Conservation (phyloP, 495 filamentous ascomycete genomes). For the Saxophila tyrrhenica region DNA sequence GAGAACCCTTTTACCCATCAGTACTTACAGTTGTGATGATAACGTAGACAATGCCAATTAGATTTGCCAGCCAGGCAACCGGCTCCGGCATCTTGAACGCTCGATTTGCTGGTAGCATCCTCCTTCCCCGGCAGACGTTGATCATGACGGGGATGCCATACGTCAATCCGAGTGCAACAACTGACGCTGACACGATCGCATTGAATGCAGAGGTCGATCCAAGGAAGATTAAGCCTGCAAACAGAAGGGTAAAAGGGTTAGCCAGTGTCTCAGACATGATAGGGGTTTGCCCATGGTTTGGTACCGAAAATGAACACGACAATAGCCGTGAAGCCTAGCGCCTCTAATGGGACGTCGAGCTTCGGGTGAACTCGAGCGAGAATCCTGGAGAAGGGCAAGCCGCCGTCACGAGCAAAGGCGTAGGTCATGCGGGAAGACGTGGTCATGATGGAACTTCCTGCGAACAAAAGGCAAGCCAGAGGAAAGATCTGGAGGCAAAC, state of each 20-base stretch:
- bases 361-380: slow-evolving; percentile 53
- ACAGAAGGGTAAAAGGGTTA: too few relatives aligned
- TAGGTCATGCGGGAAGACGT: slow-evolving; percentile 68
- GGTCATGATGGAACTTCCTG: slow-evolving; percentile 60
- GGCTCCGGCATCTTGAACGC: slow-evolving; percentile 47
- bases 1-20: too few relatives aligned
- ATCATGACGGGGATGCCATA: slow-evolving; percentile 64
- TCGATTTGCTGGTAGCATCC: slow-evolving; percentile 48
- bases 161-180: slow-evolving; percentile 58
- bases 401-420: slow-evolving; percentile 62
- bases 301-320: slow-evolving; percentile 62
- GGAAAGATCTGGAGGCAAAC: slow-evolving; percentile 66
- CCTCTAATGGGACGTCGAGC: slow-evolving; percentile 57
- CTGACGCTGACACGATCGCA: slow-evolving; percentile 59
- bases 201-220: slow-evolving; percentile 56
- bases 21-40: slow-evolving; percentile 56
- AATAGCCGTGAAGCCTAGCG: slow-evolving; percentile 51
- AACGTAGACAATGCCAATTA: slow-evolving; percentile 55
- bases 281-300: too few relatives aligned
- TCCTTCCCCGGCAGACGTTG: slow-evolving; percentile 53
- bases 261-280: too few relatives aligned
- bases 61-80: slow-evolving; percentile 52
- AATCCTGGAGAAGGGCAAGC: slow-evolving; percentile 52
- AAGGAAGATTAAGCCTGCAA: slow-evolving; percentile 62
- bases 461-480: slow-evolving; percentile 60